phyloP scores from a whole-genome alignment of 208 protist species.

The Leishmania guyanensis region DNA sequence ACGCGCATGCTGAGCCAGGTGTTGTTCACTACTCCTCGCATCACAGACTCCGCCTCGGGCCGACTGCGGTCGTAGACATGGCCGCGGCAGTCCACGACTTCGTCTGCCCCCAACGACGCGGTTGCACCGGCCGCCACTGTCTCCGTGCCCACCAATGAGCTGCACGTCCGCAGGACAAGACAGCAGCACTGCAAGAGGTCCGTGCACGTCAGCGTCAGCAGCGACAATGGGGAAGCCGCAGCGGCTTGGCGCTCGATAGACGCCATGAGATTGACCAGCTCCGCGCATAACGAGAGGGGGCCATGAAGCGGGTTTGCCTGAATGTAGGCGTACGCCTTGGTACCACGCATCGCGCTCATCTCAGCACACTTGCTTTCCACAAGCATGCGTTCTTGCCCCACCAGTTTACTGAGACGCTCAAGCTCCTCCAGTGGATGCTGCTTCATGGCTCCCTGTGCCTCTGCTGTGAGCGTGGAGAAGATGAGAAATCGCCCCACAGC shows the following conservation, averaged over 20 bases:
- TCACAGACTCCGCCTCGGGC: constrained; percentile 47
- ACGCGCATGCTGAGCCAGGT: constrained; percentile 87
- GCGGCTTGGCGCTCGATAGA: constrained; percentile 2
- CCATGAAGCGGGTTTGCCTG: constrained; percentile 71
- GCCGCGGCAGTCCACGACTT: constrained; percentile 87
- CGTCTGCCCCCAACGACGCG: constrained; percentile 9
- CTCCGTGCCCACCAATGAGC: constrained; percentile 41
- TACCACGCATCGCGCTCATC: constrained; percentile 35
- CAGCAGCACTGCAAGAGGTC: constrained; percentile 51
- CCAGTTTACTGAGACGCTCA: constrained; percentile 16
- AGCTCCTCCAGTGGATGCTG: constrained; percentile 28
- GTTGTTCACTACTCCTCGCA: constrained; percentile 90
- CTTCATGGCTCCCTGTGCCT: constrained; percentile 5
- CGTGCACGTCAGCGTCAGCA: constrained; percentile 31
- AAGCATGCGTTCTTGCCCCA: constrained; percentile 22
- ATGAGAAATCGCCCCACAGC: constrained; percentile 65
- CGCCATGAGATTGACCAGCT: constrained; percentile 38
- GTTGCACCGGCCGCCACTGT: constrained; percentile 17
- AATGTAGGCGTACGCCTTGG: constrained; percentile 53
- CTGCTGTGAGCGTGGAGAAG: constrained; percentile 20
- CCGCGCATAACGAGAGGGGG: constrained; percentile 61
- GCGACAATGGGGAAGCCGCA: background rate
- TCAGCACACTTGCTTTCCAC: constrained; percentile 34
- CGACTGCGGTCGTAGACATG: constrained; percentile 73
- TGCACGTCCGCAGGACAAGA: constrained; percentile 46